Conservation (phyloP, 1,284 basidiomycete species). For the Marasmius fiardii region DNA sequence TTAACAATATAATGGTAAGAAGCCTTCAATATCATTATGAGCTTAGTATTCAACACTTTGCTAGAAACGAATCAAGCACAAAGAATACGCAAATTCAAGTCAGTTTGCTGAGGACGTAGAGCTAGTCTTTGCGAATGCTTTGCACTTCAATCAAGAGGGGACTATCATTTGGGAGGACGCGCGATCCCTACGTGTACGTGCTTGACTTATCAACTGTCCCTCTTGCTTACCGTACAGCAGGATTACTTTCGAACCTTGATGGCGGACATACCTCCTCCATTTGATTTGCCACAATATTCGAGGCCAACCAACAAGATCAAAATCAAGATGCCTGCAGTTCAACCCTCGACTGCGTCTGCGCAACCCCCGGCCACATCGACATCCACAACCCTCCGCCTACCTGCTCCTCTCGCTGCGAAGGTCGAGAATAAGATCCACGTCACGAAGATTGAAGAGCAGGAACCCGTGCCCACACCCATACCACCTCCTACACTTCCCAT, state of each 20-base stretch:
- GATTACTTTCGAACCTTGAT: slow-evolving; percentile 69
- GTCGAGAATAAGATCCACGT: slow-evolving; percentile 11
- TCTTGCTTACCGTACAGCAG: slow-evolving; percentile 33
- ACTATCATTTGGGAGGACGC: slow-evolving; percentile 79
- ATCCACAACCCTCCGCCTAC: slow-evolving; percentile 10
- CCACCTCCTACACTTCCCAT: slow-evolving; percentile 14
- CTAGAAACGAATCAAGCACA: slow-evolving; percentile 74
- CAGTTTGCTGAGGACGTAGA: slow-evolving; percentile 87
- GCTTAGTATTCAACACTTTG: slow-evolving; percentile 12
- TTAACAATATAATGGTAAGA: slow-evolving; percentile 78
- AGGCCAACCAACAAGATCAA: slow-evolving; percentile 61
- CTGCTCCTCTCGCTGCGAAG: slow-evolving; percentile 12
- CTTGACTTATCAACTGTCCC: slow-evolving; percentile 1
- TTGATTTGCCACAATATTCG: slow-evolving; percentile 56
- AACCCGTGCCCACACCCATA: background rate
- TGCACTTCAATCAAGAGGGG: slow-evolving; percentile 76
- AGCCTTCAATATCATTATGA: background rate
- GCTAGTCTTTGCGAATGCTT: slow-evolving; percentile 89
- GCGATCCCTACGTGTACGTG: slow-evolving; percentile 53
- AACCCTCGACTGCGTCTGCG: slow-evolving; percentile 18
- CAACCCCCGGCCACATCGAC: slow-evolving; percentile 9
- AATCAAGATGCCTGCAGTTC: slow-evolving; percentile 52
- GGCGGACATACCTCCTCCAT: slow-evolving; percentile 69
- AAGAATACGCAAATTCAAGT: slow-evolving; percentile 61
- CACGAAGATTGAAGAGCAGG: slow-evolving; percentile 13